Base-by-base conservation (phyloP, 306 rosid species). In the Sesbania bispinosa region DNA sequence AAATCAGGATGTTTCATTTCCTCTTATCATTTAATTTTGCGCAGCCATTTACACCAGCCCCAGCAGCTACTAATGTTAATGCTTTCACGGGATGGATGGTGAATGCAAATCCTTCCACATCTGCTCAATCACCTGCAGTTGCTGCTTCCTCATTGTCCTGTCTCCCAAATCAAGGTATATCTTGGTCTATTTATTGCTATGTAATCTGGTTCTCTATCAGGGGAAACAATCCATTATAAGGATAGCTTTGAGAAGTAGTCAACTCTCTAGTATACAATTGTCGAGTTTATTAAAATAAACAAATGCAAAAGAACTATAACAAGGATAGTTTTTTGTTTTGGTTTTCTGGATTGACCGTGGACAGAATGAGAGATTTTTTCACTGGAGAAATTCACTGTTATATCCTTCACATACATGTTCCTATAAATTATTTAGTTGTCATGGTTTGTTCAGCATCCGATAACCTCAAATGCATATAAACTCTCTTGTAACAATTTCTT, bases 131-230 rank as follows among this genome's bases (percentile, higher is more conserved):
- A 54, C 46, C 69, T 73, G 47, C 48, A 3, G 71, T 45, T 7
- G 64, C 72, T 36, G 80, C 81, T 45, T 74, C 89, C 46, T 63
- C 80, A 32, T 45, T 82, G 58, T 67, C 89, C 33, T 77, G 58
- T 77, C 77, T 30, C 46, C 75, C 71, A 29, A 76, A 61, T 80
- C 88, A 73, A 85, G 92, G 87, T 87, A 69, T 66, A 53, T 38
- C 24, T 71, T 82, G 39, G 39, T 69, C 41, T 16, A 1, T 33
- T 77, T 53, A 20, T 59, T 16, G 55, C 46, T 41, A n/a, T 15
- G 62, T 51, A 42, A 58, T 51, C 27, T 29, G 19, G 46, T 33
- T 61, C 61, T 42, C 42, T 39, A 7, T 7, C 18, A 10, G 6
- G 26, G 50, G 45, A 6, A 61, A 57, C 24, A 33, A n/a, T n/a